Evolutionary conservation across 2,329 filamentous ascomycete genomes (phyloP).

Genomic region (Phialemoniopsis sp.): DNA sequence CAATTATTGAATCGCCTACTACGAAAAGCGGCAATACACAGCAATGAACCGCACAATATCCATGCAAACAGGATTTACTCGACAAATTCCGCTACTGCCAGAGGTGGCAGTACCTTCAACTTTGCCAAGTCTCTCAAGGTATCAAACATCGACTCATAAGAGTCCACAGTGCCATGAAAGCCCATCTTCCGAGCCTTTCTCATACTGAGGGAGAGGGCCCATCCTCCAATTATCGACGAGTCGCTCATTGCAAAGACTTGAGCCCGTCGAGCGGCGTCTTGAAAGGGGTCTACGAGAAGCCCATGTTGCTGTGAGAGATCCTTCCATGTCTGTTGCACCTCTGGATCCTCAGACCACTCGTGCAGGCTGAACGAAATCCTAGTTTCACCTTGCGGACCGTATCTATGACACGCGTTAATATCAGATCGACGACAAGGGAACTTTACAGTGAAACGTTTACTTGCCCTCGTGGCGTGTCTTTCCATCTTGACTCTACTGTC

Average conservation of each 20-base stretch:
- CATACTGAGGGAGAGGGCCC: constrained; percentile 17
- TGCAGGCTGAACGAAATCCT: constrained; percentile 33
- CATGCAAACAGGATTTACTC: too few species aligned
- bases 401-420: too few species aligned
- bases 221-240: constrained; percentile 18
- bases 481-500: constrained; percentile 6
- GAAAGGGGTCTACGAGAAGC: constrained; percentile 32
- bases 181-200: constrained; percentile 22
- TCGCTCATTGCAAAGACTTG: constrained; percentile 34
- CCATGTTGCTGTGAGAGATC: constrained; percentile 34
- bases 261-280: constrained; percentile 39
- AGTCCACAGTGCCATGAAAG: constrained; percentile 26
- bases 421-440: too few species aligned
- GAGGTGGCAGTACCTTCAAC: constrained; percentile 9
- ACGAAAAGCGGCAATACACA: too few species aligned
- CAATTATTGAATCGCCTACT: too few species aligned
- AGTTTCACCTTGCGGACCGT: constrained; percentile 32
- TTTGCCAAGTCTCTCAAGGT: constrained; percentile 10
- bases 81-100: not conserved
- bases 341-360: constrained; percentile 37
- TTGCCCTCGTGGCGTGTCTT: constrained; percentile 7
- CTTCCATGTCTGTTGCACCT: constrained; percentile 39
- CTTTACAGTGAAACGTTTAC: too few species aligned
- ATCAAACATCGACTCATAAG: constrained; percentile 17
- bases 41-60: too few species aligned